Evolutionary conservation across 805 yeast genomes (phyloP).

Genomic region (Starmerella bombicola): DNA sequence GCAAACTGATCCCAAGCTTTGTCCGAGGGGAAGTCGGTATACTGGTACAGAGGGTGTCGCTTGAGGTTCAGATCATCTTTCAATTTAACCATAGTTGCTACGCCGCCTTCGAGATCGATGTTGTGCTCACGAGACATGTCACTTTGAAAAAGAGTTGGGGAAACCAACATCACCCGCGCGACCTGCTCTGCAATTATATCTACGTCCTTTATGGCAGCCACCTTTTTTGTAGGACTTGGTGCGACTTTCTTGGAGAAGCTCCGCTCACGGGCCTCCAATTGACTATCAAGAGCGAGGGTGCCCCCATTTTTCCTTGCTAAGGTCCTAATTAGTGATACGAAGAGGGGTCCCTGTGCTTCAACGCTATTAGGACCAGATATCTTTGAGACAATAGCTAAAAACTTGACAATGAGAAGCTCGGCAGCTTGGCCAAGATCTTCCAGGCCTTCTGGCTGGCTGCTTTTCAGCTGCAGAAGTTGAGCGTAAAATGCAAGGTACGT

Average conservation of each 20-base stretch:
- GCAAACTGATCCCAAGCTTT: constrained; percentile 36
- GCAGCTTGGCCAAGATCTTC: constrained; percentile 25
- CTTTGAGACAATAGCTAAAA: constrained; percentile 27
- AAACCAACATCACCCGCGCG: constrained; percentile 39
- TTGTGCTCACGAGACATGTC: constrained; percentile 9
- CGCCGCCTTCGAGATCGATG: constrained; percentile 4
- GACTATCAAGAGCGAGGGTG: constrained; percentile 18
- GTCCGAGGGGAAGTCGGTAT: constrained; percentile 31
- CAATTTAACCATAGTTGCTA: constrained; percentile 4
- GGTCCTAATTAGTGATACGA: constrained; percentile 25
- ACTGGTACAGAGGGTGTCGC: constrained; percentile 26
- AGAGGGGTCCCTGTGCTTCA: constrained; percentile 24
- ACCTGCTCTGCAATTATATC: constrained; percentile 41
- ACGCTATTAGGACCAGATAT: constrained; percentile 18
- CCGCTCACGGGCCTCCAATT: constrained; percentile 20
- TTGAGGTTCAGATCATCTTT: constrained; percentile 24
- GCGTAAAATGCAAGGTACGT: constrained; percentile 51
- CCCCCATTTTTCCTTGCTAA: constrained; percentile 19
- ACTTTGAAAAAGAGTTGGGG: constrained; percentile 32
- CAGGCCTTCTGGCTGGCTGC: constrained; percentile 25
- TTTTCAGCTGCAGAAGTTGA: constrained; percentile 36
- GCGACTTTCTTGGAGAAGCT: constrained; percentile 1
- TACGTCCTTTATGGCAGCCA: constrained; percentile 26
- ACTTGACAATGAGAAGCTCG: constrained; percentile 28
- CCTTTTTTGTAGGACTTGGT: constrained; percentile 1